Conservation (phyloP, 1,284 basidiomycete genomes). For the Cystobasidium slooffiae region DNA sequence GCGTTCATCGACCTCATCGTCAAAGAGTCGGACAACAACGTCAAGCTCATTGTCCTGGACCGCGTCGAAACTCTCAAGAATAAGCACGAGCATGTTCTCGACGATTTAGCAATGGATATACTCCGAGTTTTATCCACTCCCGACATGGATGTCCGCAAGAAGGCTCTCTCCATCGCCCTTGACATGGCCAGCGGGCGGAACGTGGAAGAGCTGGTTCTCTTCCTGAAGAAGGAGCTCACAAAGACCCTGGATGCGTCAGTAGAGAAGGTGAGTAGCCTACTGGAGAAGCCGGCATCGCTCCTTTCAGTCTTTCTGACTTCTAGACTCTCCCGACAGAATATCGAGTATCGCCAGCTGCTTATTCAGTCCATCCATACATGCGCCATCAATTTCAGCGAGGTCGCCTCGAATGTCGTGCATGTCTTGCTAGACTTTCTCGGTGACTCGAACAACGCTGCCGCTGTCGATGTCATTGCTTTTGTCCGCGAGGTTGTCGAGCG, state of each 20-base stretch:
- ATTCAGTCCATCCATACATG: slow-evolving; percentile 98
- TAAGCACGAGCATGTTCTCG: slow-evolving; percentile 89
- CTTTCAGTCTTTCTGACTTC: slow-evolving; percentile 31
- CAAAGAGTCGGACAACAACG: slow-evolving; percentile 98
- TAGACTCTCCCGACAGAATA: slow-evolving; percentile 63
- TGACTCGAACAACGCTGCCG: slow-evolving; percentile 92
- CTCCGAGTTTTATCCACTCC: slow-evolving; percentile 81
- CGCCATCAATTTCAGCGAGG: slow-evolving; percentile 97
- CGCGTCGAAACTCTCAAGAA: slow-evolving; percentile 81
- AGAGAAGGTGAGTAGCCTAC: slow-evolving; percentile 67
- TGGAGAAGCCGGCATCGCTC: slow-evolving; percentile 8
- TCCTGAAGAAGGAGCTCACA: slow-evolving; percentile 97
- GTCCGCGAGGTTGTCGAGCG: slow-evolving; percentile 98
- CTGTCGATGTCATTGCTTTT: slow-evolving; percentile 93
- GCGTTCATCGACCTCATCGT: slow-evolving; percentile 87
- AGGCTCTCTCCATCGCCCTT: slow-evolving; percentile 86
- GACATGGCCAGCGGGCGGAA: slow-evolving; percentile 94
- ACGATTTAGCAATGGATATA: slow-evolving; percentile 93
- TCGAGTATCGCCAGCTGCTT: slow-evolving; percentile 93
- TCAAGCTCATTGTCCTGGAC: slow-evolving; percentile 96
- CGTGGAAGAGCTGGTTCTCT: slow-evolving; percentile 95
- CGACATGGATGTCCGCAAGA: slow-evolving; percentile 95
- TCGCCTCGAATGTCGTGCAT: slow-evolving; percentile 95
- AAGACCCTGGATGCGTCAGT: slow-evolving; percentile 80
- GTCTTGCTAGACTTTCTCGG: slow-evolving; percentile 98